phyloP scores from a whole-genome alignment of 2,329 filamentous ascomycete species.

The Cercospora sesami region DNA sequence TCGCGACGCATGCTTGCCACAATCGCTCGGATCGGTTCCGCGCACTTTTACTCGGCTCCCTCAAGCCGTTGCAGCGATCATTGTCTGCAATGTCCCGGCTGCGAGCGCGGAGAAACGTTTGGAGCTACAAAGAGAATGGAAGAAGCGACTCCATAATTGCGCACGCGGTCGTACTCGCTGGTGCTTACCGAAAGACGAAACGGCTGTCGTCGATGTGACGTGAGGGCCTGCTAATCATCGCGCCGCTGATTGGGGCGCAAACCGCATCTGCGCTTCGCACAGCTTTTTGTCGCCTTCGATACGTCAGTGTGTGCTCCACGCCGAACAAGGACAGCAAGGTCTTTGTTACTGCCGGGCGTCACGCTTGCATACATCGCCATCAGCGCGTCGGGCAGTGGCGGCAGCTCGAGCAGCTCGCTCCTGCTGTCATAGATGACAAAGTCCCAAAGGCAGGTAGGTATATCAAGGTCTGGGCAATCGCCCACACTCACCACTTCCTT shows the following conservation, averaged over 20 bases:
- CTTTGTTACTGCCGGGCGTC: slow-evolving; percentile 11
- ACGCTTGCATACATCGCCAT: slow-evolving; percentile 8
- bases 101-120: background rate
- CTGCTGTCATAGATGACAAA: slow-evolving; percentile 6
- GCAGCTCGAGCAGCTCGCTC: background rate
- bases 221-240: slow-evolving; percentile 15
- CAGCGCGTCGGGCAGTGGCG: background rate
- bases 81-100: background rate
- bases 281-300: slow-evolving; percentile 4
- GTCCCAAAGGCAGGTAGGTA: background rate
- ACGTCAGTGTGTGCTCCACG: slow-evolving; percentile 8
- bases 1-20: background rate
- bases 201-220: slow-evolving; percentile 16
- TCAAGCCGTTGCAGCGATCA: background rate
- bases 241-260: slow-evolving; percentile 14
- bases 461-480: background rate
- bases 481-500: background rate
- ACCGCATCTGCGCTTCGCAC: slow-evolving; percentile 9
- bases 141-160: background rate
- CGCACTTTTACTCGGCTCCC: background rate
- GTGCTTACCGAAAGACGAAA: background rate
- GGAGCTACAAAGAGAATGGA: background rate
- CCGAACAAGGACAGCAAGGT: background rate
- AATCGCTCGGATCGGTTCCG: background rate
- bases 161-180: background rate